These are phyloP conservation scores for Monilinia polystroma DNA, from an alignment of 2,329 filamentous ascomycete species.

Conservation along the genomic window DNA sequence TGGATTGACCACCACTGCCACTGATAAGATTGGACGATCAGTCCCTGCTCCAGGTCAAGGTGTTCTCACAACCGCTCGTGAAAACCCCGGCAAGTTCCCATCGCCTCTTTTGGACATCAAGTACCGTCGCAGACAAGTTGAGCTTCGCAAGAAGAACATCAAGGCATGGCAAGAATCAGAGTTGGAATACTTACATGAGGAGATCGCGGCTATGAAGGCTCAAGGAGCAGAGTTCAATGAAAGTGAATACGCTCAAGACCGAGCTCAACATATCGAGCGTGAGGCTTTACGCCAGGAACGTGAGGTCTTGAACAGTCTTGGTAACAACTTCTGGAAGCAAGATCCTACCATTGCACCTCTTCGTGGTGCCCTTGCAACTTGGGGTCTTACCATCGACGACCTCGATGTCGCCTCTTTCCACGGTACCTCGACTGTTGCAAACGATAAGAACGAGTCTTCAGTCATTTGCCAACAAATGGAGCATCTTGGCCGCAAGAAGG, in stretches of 20 bases:
- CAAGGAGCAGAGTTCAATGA: conserved; percentile 75
- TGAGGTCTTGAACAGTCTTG: conserved; percentile 86
- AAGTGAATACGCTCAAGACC: conserved; percentile 81
- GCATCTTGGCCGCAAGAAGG: conserved; percentile 93
- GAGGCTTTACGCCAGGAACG: conserved; percentile 89
- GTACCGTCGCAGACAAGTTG: conserved; percentile 92
- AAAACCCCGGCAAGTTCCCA: conserved; percentile 86
- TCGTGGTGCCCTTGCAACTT: conserved; percentile 92
- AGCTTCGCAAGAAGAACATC: conserved; percentile 90
- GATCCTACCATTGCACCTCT: conserved; percentile 92
- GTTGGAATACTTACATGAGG: conserved; percentile 87
- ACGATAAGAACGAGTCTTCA: conserved; percentile 99
- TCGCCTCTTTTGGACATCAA: conserved; percentile 96
- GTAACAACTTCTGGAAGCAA: conserved; percentile 99
- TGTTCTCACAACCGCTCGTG: conserved; percentile 92
- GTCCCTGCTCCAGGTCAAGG: conserved; percentile 95
- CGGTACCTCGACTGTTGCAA: conserved; percentile 96
- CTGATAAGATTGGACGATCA: conserved; percentile 98
- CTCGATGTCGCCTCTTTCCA: conserved; percentile 96
- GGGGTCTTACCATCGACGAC: conserved; percentile 97
- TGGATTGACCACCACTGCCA: conserved; percentile 90
- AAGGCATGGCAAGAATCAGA: conserved; percentile 96
- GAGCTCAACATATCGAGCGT: conserved; percentile 79
- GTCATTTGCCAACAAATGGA: conserved; percentile 95
- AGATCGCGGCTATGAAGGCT: conserved; percentile 86